These are phyloP conservation scores for Conringia planisiliqua DNA, from an alignment of 345 rosid species.

Conservation along the genomic window DNA sequence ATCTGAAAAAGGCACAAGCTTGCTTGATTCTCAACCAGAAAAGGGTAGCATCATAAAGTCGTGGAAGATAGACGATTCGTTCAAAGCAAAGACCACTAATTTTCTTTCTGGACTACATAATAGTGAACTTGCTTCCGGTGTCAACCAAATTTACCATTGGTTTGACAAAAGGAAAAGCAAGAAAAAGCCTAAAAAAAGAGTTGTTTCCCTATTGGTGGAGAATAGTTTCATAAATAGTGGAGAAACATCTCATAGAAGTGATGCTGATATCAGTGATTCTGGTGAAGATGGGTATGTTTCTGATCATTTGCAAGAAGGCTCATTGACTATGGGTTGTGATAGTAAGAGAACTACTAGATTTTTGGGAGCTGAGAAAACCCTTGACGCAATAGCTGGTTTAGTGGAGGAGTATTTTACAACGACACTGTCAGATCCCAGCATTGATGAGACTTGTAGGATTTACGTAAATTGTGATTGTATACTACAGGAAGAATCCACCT, in stretches of 20 bases:
- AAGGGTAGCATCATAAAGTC: conserved; percentile 31
- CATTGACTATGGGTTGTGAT: conserved; percentile 5
- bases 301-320: conserved; percentile 25
- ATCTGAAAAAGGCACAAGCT: conserved; percentile 25
- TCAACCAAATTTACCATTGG: conserved; percentile 43
- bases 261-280: conserved; percentile 32
- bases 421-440: conserved; percentile 53
- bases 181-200: conserved; percentile 58
- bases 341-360: conserved; percentile 19
- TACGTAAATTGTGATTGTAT: conserved; percentile 63
- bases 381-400: conserved; percentile 44
- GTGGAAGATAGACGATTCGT: conserved; percentile 29
- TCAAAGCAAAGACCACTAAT: conserved; percentile 30
- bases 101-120: conserved; percentile 34
- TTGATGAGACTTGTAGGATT: conserved; percentile 56
- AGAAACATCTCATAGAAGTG: conserved; percentile 39
- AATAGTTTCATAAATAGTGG: conserved; percentile 31
- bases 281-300: conserved; percentile 23
- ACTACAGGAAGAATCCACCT: conserved; percentile 57
- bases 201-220: conserved; percentile 47
- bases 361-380: conserved; percentile 33
- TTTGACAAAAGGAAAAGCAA: conserved; percentile 50
- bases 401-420: conserved; percentile 55
- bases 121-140: conserved; percentile 39
- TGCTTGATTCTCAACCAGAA: conserved; percentile 36